phyloP scores from a whole-genome alignment of 306 rosid species.

The Cicer yamashitae region DNA sequence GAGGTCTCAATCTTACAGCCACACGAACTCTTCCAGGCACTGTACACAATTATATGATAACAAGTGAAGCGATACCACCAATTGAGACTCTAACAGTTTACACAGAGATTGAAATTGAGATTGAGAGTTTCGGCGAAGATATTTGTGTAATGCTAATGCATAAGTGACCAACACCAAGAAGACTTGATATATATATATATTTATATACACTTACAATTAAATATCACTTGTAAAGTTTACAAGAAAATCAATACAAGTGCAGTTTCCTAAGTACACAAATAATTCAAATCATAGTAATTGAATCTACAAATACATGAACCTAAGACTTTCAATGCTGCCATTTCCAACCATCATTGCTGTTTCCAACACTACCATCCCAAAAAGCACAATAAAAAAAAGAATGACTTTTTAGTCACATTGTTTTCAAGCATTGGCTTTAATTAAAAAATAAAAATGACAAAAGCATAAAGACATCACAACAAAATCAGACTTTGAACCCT shows the following conservation, averaged over 20 bases:
- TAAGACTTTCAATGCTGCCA: neutral
- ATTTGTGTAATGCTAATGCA: neutral
- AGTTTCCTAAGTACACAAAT: slow-evolving; percentile 10
- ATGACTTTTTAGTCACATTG: neutral
- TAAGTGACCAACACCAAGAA: neutral
- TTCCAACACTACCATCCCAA: neutral
- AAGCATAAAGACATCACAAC: neutral
- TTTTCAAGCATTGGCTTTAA: slow-evolving; percentile 36
- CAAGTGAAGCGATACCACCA: slow-evolving; percentile 15
- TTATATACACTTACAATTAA: slow-evolving; percentile 4
- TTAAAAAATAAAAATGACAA: slow-evolving; percentile 31
- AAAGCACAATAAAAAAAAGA: neutral
- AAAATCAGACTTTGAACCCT: slow-evolving; percentile 39
- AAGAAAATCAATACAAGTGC: slow-evolving; percentile 5
- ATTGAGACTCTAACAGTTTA: slow-evolving; percentile 12
- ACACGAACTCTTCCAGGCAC: slow-evolving; percentile 97
- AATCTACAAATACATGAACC: slow-evolving; percentile 2
- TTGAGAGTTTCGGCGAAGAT: slow-evolving; percentile 2
- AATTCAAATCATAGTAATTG: slow-evolving; percentile 7
- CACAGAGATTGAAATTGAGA: neutral
- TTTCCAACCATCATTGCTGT: neutral
- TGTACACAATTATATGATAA: slow-evolving; percentile 41
- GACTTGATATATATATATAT: neutral
- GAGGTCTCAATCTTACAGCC: slow-evolving; percentile 88
- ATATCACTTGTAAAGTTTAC: neutral